Evolutionary conservation across 805 yeast species (phyloP).

Genomic region (Teunomyces panamensis): DNA sequence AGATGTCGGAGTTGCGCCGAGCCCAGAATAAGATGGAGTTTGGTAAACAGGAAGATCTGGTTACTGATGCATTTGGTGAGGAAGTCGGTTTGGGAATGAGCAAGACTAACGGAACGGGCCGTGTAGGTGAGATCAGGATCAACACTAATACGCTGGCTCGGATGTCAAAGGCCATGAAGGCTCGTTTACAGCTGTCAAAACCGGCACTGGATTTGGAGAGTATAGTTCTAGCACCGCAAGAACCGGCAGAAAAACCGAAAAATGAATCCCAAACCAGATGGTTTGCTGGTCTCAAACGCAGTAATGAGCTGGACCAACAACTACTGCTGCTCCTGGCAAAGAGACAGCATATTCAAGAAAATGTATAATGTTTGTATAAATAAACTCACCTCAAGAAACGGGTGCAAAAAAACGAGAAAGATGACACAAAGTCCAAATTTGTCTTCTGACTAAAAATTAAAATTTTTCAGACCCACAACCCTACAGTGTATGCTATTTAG

Average conservation of each 20-base stretch:
- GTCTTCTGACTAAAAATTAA: conserved; percentile 10
- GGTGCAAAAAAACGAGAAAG: background rate
- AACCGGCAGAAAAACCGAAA: background rate
- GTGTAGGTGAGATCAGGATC: conserved; percentile 27
- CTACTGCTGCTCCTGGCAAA: background rate
- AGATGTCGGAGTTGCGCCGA: conserved; percentile 74
- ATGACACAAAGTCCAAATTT: conserved; percentile 7
- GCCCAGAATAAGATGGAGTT: conserved; percentile 84
- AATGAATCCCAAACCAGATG: conserved; percentile 9
- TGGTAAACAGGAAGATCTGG: conserved; percentile 67
- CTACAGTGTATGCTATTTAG: conserved; percentile 3
- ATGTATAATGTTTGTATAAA: background rate
- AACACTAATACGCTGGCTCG: conserved; percentile 53
- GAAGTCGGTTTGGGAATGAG: conserved; percentile 83
- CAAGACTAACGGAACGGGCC: conserved; percentile 23
- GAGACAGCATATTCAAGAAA: background rate
- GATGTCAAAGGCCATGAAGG: conserved; percentile 59
- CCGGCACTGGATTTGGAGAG: conserved; percentile 14
- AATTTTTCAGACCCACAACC: background rate
- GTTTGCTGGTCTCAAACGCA: conserved; percentile 21
- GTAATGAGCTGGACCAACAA: conserved; percentile 1
- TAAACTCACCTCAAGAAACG: background rate
- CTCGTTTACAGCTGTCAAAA: conserved; percentile 33
- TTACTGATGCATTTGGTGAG: conserved; percentile 66
- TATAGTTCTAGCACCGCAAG: conserved; percentile 11